phyloP scores from a whole-genome alignment of 176 grass and related monocot genomes.

The Hordeum marinum region DNA sequence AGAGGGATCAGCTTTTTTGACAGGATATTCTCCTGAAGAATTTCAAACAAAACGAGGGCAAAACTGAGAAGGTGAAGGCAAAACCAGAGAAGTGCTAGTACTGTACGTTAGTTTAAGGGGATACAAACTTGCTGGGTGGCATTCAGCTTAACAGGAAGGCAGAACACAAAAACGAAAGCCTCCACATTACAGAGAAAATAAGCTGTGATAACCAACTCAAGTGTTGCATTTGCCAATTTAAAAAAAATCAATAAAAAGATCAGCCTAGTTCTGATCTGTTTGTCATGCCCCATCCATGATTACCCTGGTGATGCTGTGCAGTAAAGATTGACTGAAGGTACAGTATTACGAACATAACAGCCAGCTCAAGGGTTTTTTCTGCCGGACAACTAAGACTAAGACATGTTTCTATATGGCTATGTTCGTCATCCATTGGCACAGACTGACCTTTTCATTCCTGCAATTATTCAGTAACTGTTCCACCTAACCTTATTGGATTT shows the following conservation, averaged over 20 bases:
- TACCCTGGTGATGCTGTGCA: background rate
- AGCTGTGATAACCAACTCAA: background rate
- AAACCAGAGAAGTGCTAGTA: background rate
- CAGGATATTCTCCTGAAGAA: conserved; percentile 12
- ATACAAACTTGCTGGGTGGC: background rate
- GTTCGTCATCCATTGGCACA: background rate
- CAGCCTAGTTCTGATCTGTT: background rate
- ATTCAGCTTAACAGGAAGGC: background rate
- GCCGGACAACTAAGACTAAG: background rate
- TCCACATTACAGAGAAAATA: background rate
- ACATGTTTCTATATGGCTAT: background rate
- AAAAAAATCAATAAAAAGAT: background rate
- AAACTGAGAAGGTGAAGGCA: conserved; percentile 13
- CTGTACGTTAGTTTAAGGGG: background rate
- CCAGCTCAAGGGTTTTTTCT: background rate
- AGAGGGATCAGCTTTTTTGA: background rate
- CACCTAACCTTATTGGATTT: background rate
- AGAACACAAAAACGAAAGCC: background rate
- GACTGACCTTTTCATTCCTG: background rate
- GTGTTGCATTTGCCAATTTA: background rate
- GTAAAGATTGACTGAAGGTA: background rate
- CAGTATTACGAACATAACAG: background rate
- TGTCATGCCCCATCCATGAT: background rate
- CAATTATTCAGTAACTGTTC: conserved; percentile 15
- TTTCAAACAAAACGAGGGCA: background rate